These are phyloP conservation scores for Aureobasidium sp. DNA, from an alignment of 2,329 filamentous ascomycete species.

Conservation along the genomic window DNA sequence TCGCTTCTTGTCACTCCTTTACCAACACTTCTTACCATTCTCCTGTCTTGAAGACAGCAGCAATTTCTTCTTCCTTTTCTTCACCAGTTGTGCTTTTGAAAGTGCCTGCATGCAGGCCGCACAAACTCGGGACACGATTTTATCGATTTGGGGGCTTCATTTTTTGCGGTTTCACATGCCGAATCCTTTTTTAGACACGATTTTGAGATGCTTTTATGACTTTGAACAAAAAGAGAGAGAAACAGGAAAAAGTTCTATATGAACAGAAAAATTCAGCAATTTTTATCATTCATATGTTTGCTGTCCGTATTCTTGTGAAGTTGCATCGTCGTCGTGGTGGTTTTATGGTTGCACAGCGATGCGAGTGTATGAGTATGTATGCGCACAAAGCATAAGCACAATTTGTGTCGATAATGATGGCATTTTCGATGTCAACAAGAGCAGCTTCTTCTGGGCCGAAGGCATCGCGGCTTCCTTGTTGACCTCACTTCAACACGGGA, in stretches of 20 bases:
- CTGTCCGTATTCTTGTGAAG: not conserved
- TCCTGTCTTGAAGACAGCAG: slow-evolving; percentile 5
- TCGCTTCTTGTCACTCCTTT: slow-evolving; percentile 7
- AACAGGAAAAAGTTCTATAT: not conserved
- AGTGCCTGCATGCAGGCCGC: slow-evolving; percentile 7
- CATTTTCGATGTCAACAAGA: not conserved
- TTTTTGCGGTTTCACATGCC: not conserved
- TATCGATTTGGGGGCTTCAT: not conserved
- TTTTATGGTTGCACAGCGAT: not conserved
- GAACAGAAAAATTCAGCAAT: not conserved
- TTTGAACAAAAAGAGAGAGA: not conserved
- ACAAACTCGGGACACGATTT: not conserved
- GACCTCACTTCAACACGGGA: not conserved
- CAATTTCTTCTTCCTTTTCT: not conserved
- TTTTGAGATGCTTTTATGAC: slow-evolving; percentile 5
- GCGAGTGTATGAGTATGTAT: not conserved
- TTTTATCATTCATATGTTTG: not conserved
- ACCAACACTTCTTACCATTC: not conserved
- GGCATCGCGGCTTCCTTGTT: not conserved
- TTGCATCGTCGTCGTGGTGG: not conserved
- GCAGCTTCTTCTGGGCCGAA: not conserved
- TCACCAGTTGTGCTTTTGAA: not conserved
- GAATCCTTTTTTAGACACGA: not conserved
- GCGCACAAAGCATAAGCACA: not conserved
- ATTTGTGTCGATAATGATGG: not conserved